Percentiles rank a stretch among this genome's conserved stretches.
Conservation (phyloP, 352 stramenopile genomes). For the Pythium brassicae region DNA sequence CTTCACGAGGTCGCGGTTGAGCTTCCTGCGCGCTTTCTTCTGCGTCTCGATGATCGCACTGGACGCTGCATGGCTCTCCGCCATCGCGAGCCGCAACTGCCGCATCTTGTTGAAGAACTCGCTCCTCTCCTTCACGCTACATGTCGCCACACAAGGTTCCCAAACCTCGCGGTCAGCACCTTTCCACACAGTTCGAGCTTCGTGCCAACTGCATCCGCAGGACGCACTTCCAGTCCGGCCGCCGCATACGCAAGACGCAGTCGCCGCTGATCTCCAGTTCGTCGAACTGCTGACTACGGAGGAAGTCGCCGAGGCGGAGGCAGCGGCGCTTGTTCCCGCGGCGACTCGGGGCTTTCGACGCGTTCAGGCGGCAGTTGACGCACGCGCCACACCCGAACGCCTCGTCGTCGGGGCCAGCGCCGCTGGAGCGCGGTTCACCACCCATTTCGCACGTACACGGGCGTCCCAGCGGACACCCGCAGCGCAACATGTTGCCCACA, state of each 20-base stretch:
- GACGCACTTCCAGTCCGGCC: constrained; percentile 58
- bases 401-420: too few relatives aligned
- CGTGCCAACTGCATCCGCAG: too few relatives aligned
- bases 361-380: constrained; percentile 61
- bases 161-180: too few relatives aligned
- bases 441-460: constrained; percentile 63
- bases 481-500: constrained; percentile 49
- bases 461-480: constrained; percentile 51
- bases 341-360: constrained; percentile 14
- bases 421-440: neutral
- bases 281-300: constrained; percentile 37
- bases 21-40: constrained; percentile 38
- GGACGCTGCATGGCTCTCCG: constrained; percentile 23
- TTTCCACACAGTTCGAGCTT: too few relatives aligned
- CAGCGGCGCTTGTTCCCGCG: constrained; percentile 18
- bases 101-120: constrained; percentile 47
- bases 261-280: constrained; percentile 27
- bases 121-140: constrained; percentile 39
- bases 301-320: constrained; percentile 41
- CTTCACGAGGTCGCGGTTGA: constrained; percentile 40
- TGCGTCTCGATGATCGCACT: constrained; percentile 30
- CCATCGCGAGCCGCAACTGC: constrained; percentile 54
- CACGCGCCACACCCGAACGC: constrained; percentile 37
- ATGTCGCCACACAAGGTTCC: neutral
- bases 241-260: constrained; percentile 50